These are phyloP conservation scores for Xylaria scruposa DNA, from an alignment of 495 filamentous ascomycete genomes.

Conservation along the genomic window DNA sequence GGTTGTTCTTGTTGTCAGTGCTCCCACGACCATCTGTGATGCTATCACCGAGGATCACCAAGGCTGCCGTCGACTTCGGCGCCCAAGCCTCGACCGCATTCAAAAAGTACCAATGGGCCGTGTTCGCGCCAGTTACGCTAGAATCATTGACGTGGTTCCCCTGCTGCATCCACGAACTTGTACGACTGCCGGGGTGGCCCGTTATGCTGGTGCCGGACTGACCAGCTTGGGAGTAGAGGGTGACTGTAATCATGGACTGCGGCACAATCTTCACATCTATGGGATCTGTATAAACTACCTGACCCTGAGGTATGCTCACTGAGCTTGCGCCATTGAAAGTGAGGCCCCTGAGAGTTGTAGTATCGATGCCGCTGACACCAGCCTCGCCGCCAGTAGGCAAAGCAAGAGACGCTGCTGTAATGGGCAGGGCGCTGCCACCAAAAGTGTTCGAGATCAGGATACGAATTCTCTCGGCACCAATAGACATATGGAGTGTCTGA, in stretches of 20 bases:
- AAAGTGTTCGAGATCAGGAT: slow-evolving; percentile 74
- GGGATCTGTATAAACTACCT: slow-evolving; percentile 68
- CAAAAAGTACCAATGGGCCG: slow-evolving; percentile 66
- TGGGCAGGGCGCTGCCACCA: slow-evolving; percentile 64
- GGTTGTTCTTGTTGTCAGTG: slow-evolving; percentile 68
- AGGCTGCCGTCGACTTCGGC: slow-evolving; percentile 49
- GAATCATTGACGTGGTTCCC: slow-evolving; percentile 61
- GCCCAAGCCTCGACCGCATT: slow-evolving; percentile 65
- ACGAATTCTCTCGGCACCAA: slow-evolving; percentile 62
- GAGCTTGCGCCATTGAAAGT: slow-evolving; percentile 62
- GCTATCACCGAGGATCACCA: slow-evolving; percentile 73
- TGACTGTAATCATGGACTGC: slow-evolving; percentile 61
- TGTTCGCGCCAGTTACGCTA: slow-evolving; percentile 52
- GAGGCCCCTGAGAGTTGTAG: slow-evolving; percentile 54
- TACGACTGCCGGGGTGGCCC: slow-evolving; percentile 71
- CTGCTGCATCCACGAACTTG: slow-evolving; percentile 61
- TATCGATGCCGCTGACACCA: slow-evolving; percentile 61
- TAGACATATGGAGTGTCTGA: slow-evolving; percentile 68
- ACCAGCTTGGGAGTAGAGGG: slow-evolving; percentile 63
- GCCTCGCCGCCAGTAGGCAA: slow-evolving; percentile 56
- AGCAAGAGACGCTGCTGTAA: slow-evolving; percentile 65
- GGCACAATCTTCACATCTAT: slow-evolving; percentile 59
- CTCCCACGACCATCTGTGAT: slow-evolving; percentile 76
- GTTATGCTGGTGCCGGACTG: slow-evolving; percentile 66
- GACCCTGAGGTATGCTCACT: slow-evolving; percentile 63